These are phyloP conservation scores for Lactarius sanguifluus DNA, from an alignment of 768 basidiomycete genomes.

Conservation along the genomic window DNA sequence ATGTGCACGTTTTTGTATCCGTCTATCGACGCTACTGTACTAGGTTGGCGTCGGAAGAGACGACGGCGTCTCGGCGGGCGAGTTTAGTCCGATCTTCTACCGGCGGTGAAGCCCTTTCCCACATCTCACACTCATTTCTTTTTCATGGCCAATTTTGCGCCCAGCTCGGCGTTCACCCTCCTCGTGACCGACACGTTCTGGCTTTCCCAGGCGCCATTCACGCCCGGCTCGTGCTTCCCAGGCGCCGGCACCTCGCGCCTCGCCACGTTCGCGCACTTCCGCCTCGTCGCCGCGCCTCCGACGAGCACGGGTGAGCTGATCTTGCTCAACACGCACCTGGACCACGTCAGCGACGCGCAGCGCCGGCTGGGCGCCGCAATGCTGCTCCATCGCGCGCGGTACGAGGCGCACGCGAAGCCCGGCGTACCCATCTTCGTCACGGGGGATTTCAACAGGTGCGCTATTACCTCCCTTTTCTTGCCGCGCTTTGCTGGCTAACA, in stretches of 20 bases:
- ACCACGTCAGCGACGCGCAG: constrained; percentile 53
- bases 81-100: constrained; percentile 65
- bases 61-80: constrained; percentile 54
- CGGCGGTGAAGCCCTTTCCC: constrained; percentile 37
- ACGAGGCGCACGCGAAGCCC: constrained; percentile 42
- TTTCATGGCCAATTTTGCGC: background rate
- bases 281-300: constrained; percentile 25
- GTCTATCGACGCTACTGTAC: background rate
- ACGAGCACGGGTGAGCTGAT: constrained; percentile 35
- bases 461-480: background rate
- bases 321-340: constrained; percentile 54
- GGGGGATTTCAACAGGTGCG: constrained; percentile 51
- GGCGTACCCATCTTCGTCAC: constrained; percentile 44
- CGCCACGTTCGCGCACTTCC: constrained; percentile 48
- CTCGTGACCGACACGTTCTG: constrained; percentile 51
- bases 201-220: constrained; percentile 55
- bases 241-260: constrained; percentile 51
- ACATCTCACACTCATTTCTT: background rate
- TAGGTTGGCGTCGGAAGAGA: constrained; percentile 64
- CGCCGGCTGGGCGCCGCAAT: constrained; percentile 53
- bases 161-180: constrained; percentile 39
- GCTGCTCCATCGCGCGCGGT: constrained; percentile 49
- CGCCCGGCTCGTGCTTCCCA: constrained; percentile 47
- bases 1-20: too few species aligned
- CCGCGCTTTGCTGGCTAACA: background rate